phyloP scores from a whole-genome alignment of 305 asterid genomes.

The Rubia tinctorum region DNA sequence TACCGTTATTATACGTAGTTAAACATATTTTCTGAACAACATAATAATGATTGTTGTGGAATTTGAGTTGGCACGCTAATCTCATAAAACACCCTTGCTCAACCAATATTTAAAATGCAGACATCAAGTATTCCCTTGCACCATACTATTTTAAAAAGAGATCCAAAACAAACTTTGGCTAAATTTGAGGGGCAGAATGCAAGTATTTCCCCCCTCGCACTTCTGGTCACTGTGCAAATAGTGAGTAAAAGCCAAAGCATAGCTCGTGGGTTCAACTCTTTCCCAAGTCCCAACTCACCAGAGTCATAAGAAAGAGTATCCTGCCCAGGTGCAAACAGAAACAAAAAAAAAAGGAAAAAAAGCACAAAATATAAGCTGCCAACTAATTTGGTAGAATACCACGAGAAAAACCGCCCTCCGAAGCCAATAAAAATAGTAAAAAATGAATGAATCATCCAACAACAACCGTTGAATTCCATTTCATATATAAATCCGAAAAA shows the following conservation, averaged over 20 bases:
- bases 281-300: neutral
- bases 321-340: neutral
- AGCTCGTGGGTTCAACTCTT: neutral
- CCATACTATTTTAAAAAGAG: too few species aligned
- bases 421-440: neutral
- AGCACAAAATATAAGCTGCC: neutral
- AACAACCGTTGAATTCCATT: slow-evolving; percentile 6
- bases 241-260: neutral
- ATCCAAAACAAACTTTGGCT: too few species aligned
- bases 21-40: too few species aligned
- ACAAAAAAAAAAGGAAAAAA: neutral
- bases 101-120: too few species aligned
- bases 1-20: too few species aligned
- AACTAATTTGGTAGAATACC: neutral
- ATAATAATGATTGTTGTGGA: too few species aligned
- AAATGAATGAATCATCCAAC: neutral
- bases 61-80: too few species aligned
- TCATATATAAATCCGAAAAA: neutral
- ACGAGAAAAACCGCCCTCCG: neutral
- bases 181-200: too few species aligned
- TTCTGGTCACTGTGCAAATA: too few species aligned
- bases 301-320: neutral
- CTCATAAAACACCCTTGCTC: too few species aligned
- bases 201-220: too few species aligned
- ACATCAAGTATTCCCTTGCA: too few species aligned